These are phyloP conservation scores for Calendula officinalis DNA, from an alignment of 129 eudicot genomes.

Conservation along the genomic window DNA sequence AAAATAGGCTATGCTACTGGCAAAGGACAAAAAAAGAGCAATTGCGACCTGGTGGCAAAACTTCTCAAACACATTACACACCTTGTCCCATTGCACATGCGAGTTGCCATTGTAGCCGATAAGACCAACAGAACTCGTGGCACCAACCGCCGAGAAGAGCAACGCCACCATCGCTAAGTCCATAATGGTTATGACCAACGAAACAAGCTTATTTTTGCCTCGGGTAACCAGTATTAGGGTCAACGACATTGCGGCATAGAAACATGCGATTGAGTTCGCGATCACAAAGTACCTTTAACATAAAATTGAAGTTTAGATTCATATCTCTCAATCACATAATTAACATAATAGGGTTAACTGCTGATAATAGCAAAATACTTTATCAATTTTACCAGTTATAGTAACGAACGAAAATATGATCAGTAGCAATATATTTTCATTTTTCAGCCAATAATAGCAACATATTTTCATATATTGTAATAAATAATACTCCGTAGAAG, in stretches of 20 bases:
- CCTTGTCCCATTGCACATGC: conserved; percentile 66
- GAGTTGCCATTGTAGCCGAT: conserved; percentile 68
- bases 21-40: conserved; percentile 40
- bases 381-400: too few relatives aligned
- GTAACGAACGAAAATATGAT: too few relatives aligned
- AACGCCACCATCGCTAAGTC: conserved; percentile 64
- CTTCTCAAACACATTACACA: conserved; percentile 48
- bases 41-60: conserved; percentile 47
- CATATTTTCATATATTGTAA: too few relatives aligned
- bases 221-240: conserved; percentile 33
- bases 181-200: conserved; percentile 19
- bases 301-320: conserved; percentile 4
- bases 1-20: conserved; percentile 38
- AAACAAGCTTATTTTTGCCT: conserved; percentile 27
- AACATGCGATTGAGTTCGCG: conserved; percentile 55
- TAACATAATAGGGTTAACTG: too few relatives aligned
- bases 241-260: conserved; percentile 46
- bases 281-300: conserved; percentile 63
- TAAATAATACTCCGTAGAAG: too few relatives aligned
- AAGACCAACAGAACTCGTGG: conserved; percentile 51
- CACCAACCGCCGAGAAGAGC: conserved; percentile 57
- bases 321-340: neutral
- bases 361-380: too few relatives aligned
- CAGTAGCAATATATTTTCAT: too few relatives aligned
- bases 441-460: too few relatives aligned